Base-by-base conservation (phyloP, 495 filamentous ascomycete genomes). In the Penicillium taxi region DNA sequence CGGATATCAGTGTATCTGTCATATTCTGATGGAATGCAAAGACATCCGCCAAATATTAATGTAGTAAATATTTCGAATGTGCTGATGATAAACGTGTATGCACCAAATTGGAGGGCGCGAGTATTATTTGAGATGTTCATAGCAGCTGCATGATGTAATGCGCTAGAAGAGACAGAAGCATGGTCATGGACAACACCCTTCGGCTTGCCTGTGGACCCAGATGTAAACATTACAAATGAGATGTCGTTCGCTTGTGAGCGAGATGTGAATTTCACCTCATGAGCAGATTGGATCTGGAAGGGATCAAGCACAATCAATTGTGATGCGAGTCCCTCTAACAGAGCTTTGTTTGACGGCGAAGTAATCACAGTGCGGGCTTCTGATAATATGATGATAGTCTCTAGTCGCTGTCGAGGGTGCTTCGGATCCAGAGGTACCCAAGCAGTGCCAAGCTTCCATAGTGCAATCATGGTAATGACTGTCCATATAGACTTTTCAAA, bases 21-120 rank as follows among this genome's bases (percentile, higher is more conserved):
- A 7, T 36, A 22, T 16, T 36, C 34, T 7, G 23, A 26, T 14
- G 34, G 34, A 9, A 36, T 19, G 20, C 34, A 36, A 9, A 36
- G n/a, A 26, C n/a, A 15, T 2, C 23, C 34, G 5, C 34, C 34
- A n/a, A 11, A 15, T 2, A 26, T 14, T 3, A 25, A 17, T 16
- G 34, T 25, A 9, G 23, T 25, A 9, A 36, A 23, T 5, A 12
- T 6, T 9, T 36, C 34, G 4, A n/a, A 26, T 5, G 19, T 26
- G 23, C 22, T 26, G 9, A 16, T 24, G 13, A 26, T 24, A 17
- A 36, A 36, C 3, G 34, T 12, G 15, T 26, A 26, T 13, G 34
- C 6, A 6, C 23, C 34, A 16, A 36, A 36, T 6, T 36, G 34
- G 2, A 36, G 7, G 1, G 22, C 7, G 1, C 23, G 22, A 13